Conservation (phyloP, 495 filamentous ascomycete genomes). For the Cladorrhinum samala region DNA sequence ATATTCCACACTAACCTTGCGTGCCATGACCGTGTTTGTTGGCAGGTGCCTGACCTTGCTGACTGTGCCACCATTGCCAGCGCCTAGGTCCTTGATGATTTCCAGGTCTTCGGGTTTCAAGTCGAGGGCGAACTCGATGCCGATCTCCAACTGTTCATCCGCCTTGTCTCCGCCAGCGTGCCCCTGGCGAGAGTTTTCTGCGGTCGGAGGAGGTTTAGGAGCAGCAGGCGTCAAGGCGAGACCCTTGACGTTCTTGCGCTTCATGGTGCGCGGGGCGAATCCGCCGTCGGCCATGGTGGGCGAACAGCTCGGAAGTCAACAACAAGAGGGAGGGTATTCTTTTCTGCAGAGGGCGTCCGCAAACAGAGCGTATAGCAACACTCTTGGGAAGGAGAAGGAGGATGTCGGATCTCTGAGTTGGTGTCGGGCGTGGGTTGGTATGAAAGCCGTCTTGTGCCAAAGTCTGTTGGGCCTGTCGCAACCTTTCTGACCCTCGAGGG, state of each 20-base stretch:
- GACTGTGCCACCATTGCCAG: constrained; percentile 94
- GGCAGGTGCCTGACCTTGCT: constrained; percentile 95
- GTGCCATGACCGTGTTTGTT: constrained; percentile 92
- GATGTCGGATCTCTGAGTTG: background rate
- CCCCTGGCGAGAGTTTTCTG: constrained; percentile 44
- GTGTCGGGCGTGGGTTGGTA: background rate
- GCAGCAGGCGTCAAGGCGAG: constrained; percentile 71
- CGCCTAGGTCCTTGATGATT: constrained; percentile 87
- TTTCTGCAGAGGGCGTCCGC: background rate
- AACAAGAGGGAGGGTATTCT: background rate
- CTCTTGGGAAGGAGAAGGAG: background rate
- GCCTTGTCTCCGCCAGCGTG: constrained; percentile 58
- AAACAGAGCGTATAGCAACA: no score
- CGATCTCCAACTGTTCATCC: constrained; percentile 78
- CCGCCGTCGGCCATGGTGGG: constrained; percentile 64
- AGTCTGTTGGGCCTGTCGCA: background rate
- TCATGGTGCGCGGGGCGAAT: constrained; percentile 86
- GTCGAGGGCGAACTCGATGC: constrained; percentile 91
- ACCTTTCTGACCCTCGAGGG: background rate
- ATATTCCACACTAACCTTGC: constrained; percentile 62
- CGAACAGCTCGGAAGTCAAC: background rate
- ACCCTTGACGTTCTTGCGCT: constrained; percentile 98
- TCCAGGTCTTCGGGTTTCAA: constrained; percentile 87
- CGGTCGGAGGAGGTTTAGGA: constrained; percentile 40
- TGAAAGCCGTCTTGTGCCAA: background rate